These are phyloP conservation scores for Aspergillus eucalypticola DNA, from an alignment of 2,329 filamentous ascomycete species.

Conservation along the genomic window DNA sequence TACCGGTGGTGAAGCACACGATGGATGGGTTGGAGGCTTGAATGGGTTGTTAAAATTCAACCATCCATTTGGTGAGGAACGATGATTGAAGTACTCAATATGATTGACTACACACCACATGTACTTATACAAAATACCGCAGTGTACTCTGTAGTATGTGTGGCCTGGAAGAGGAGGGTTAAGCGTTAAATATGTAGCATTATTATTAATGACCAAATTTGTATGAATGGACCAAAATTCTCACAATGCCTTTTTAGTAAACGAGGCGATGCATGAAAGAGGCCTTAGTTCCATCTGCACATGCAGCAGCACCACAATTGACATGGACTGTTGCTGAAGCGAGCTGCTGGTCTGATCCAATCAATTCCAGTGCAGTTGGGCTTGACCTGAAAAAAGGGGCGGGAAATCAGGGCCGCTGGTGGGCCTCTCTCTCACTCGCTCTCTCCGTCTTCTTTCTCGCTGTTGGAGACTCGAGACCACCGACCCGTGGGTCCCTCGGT, in stretches of 20 bases:
- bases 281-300: too few species aligned
- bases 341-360: neutral
- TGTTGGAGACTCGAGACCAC: neutral
- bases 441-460: too few species aligned
- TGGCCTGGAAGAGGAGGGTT: neutral
- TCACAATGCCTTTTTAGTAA: too few species aligned
- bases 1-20: conserved; percentile 62
- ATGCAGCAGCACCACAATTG: too few species aligned
- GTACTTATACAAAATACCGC: too few species aligned
- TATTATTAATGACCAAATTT: neutral
- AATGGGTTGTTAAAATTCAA: conserved; percentile 97
- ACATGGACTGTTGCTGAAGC: neutral
- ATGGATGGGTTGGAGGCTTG: conserved; percentile 94
- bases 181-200: neutral
- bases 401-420: conserved; percentile 1
- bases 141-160: too few species aligned
- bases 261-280: too few species aligned
- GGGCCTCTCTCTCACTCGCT: neutral
- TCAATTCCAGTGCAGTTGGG: too few species aligned
- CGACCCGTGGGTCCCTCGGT: conserved; percentile 3
- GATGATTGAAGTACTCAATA: conserved; percentile 2
- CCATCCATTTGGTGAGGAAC: conserved; percentile 81
- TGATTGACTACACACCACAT: too few species aligned
- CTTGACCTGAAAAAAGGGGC: neutral
- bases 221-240: neutral